Percentiles rank a stretch among this genome's conserved stretches.
These are phyloP conservation scores for Aspergillus alliaceus DNA, from an alignment of 2,329 filamentous ascomycete species.

Conservation along the genomic window DNA sequence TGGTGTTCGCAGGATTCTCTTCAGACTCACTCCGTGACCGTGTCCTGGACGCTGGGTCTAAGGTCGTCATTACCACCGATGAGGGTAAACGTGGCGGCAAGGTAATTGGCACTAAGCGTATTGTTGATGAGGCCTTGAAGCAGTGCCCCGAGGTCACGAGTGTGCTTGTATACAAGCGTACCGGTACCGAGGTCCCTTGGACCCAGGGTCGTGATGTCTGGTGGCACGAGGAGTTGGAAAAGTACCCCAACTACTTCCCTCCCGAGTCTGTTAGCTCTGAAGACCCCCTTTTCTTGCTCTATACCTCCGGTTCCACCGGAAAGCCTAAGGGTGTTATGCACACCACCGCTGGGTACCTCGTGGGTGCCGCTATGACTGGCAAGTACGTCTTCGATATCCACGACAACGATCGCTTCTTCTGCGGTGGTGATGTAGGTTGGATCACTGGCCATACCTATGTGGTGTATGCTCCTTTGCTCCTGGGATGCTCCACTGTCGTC, in stretches of 20 bases:
- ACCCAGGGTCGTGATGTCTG: constrained; percentile 85
- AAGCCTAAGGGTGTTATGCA: constrained; percentile 99
- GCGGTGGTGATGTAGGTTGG: constrained; percentile 97
- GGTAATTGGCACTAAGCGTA: constrained; percentile 97
- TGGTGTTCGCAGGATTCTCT: constrained; percentile 97
- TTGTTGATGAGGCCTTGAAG: constrained; percentile 95
- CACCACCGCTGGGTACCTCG: constrained; percentile 91
- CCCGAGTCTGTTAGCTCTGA: constrained; percentile 89
- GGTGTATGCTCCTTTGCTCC: constrained; percentile 89
- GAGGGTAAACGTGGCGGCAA: constrained; percentile 98
- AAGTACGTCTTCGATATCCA: constrained; percentile 99
- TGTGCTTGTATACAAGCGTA: constrained; percentile 92
- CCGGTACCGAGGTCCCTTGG: constrained; percentile 88
- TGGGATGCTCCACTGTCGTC: constrained; percentile 91
- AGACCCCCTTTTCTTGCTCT: constrained; percentile 94
- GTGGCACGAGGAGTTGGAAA: constrained; percentile 99
- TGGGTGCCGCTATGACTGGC: constrained; percentile 88
- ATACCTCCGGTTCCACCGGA: constrained; percentile 95
- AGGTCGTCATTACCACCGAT: constrained; percentile 93
- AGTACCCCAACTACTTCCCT: constrained; percentile 89
- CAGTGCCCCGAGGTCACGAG: constrained; percentile 86
- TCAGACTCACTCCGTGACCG: constrained; percentile 94
- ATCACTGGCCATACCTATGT: constrained; percentile 99
- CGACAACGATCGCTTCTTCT: constrained; percentile 91
- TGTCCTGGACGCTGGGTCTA: constrained; percentile 85